Conservation (phyloP, 352 stramenopile genomes). For the Pythium aphanidermatum region DNA sequence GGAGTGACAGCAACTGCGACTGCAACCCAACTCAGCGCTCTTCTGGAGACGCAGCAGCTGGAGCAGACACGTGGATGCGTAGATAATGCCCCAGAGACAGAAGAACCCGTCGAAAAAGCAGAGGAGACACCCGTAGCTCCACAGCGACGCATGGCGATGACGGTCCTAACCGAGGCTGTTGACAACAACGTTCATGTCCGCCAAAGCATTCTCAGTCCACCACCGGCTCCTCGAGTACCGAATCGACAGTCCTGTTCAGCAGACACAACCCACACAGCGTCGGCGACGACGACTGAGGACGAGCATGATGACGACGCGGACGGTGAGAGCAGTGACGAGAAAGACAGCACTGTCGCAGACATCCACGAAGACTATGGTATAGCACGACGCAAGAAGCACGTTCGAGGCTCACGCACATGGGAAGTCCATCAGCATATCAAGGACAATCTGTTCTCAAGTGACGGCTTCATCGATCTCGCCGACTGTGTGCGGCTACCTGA, state of each 20-base stretch:
- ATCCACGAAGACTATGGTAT: conserved; percentile 53
- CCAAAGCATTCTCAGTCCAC: conserved; percentile 9
- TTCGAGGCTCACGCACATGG: conserved; percentile 51
- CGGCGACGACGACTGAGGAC: conserved; percentile 3
- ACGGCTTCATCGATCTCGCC: conserved; percentile 44
- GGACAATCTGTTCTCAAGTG: conserved; percentile 45
- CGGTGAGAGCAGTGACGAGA: too few relatives aligned
- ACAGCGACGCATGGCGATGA: conserved; percentile 15
- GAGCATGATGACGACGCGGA: background rate
- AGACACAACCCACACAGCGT: background rate
- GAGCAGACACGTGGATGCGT: too few relatives aligned
- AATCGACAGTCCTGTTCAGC: background rate
- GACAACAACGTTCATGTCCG: conserved; percentile 6
- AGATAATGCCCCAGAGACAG: background rate
- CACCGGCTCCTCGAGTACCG: background rate
- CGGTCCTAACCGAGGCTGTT: background rate
- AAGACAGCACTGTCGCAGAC: too few relatives aligned
- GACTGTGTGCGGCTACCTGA: conserved; percentile 67
- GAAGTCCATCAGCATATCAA: conserved; percentile 70
- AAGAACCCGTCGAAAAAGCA: background rate
- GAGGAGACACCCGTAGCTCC: background rate
- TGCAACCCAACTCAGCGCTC: too few relatives aligned
- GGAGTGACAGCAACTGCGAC: too few relatives aligned
- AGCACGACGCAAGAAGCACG: conserved; percentile 47
- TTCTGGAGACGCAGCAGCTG: too few relatives aligned